A percentile compares a stretch with the other conserved stretches of the same genome.
Evolutionary conservation across 495 filamentous ascomycete species (phyloP).

Genomic region (Talaromyces thailandensis): DNA sequence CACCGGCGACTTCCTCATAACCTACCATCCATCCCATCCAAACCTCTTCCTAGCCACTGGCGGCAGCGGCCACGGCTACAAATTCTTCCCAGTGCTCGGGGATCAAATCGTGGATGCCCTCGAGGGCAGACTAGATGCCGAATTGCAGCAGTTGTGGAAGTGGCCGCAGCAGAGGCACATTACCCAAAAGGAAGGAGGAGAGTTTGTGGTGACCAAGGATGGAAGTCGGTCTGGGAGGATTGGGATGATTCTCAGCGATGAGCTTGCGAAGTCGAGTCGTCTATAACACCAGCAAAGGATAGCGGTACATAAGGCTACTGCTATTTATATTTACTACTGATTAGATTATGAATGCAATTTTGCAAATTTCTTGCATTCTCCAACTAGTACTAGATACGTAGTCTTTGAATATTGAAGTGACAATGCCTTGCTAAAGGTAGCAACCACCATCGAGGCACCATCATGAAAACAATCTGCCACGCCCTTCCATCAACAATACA

Average conservation of each 20-base stretch:
- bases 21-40: slow-evolving; percentile 58
- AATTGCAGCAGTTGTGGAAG: slow-evolving; percentile 57
- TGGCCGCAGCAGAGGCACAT: slow-evolving; percentile 40
- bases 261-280: slow-evolving; percentile 27
- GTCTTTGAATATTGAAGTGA: not conserved
- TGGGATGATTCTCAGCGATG: slow-evolving; percentile 24
- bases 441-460: not conserved
- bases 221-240: slow-evolving; percentile 23
- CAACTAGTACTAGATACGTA: not conserved
- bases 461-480: not conserved
- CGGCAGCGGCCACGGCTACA: slow-evolving; percentile 80
- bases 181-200: not conserved
- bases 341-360: not conserved
- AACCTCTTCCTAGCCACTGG: slow-evolving; percentile 76
- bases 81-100: slow-evolving; percentile 81
- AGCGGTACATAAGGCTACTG: no score
- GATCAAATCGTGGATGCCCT: slow-evolving; percentile 66
- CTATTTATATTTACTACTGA: not conserved
- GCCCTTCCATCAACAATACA: not conserved
- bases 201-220: slow-evolving; percentile 51
- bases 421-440: not conserved
- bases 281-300: not conserved
- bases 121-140: slow-evolving; percentile 42
- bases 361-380: not conserved
- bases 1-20: slow-evolving; percentile 70